These are phyloP conservation scores for Usnea hakonensis DNA, from an alignment of 495 filamentous ascomycete genomes.

Conservation along the genomic window DNA sequence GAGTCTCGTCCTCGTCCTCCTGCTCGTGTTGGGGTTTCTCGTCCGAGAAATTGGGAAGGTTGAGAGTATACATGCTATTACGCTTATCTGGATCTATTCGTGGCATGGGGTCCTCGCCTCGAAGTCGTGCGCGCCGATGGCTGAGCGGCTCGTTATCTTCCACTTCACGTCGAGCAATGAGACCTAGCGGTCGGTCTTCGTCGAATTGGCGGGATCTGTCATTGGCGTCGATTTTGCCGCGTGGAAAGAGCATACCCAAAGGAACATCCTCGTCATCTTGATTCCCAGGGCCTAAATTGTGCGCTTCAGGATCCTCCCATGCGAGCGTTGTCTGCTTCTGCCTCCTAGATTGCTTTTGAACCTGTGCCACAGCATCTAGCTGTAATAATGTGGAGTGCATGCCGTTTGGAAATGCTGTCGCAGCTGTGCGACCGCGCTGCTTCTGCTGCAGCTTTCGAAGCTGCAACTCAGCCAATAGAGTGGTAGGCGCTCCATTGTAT, in stretches of 20 bases:
- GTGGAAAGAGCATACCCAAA: constrained; percentile 68
- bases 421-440: constrained; percentile 60
- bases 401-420: constrained; percentile 61
- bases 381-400: constrained; percentile 85
- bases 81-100: constrained; percentile 30
- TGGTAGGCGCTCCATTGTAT: constrained; percentile 70
- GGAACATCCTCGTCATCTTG: constrained; percentile 71
- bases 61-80: constrained; percentile 33
- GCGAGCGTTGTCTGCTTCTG: constrained; percentile 73
- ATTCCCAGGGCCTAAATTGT: constrained; percentile 28
- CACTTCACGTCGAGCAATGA: constrained; percentile 75
- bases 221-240: constrained; percentile 45
- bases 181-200: constrained; percentile 64
- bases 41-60: constrained; percentile 18
- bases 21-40: constrained; percentile 14
- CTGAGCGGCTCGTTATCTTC: constrained; percentile 92
- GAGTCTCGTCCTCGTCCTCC: constrained; percentile 58
- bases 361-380: constrained; percentile 83
- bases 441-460: constrained; percentile 79
- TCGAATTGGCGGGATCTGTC: constrained; percentile 35
- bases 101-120: constrained; percentile 41
- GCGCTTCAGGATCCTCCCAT: constrained; percentile 67
- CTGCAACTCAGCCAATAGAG: constrained; percentile 85
- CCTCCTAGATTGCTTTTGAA: constrained; percentile 67
- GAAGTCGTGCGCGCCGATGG: constrained; percentile 65